Conservation (phyloP, 352 stramenopile species). For the Saprolegnia parasitica region DNA sequence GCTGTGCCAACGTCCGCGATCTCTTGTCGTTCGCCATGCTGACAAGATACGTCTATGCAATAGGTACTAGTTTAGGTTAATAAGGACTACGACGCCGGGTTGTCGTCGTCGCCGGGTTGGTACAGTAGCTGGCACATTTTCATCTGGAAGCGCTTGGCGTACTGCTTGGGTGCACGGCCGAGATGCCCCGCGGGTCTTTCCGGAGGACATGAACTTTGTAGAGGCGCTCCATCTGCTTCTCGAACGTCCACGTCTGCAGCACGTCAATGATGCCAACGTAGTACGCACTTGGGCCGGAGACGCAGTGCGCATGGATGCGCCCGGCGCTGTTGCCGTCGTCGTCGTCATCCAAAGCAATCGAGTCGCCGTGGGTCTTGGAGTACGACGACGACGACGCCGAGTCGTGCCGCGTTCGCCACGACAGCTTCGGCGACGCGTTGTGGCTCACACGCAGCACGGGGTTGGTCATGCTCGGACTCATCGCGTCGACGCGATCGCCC, state of each 20-base stretch:
- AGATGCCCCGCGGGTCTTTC: conserved; percentile 66
- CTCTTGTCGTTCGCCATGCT: no score
- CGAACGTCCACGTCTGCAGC: conserved; percentile 80
- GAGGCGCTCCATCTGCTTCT: conserved; percentile 69
- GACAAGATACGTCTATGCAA: no score
- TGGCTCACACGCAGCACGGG: background rate
- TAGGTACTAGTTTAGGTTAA: background rate
- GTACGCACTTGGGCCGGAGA: conserved; percentile 81
- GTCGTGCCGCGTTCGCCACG: background rate
- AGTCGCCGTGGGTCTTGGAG: conserved; percentile 15
- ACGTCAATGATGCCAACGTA: conserved; percentile 89
- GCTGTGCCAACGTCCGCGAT: no score
- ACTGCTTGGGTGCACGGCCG: conserved; percentile 60
- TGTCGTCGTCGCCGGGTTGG: conserved; percentile 15
- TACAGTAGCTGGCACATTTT: conserved; percentile 80
- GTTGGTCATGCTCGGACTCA: background rate
- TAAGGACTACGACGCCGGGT: background rate
- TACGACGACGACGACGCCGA: conserved; percentile 16
- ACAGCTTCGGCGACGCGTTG: conserved; percentile 7
- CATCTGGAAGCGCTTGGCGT: conserved; percentile 72
- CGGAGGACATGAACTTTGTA: conserved; percentile 82
- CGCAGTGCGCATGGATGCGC: conserved; percentile 65
- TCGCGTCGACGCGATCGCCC: background rate
- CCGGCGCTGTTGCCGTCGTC: conserved; percentile 31
- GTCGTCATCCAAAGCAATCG: conserved; percentile 15